Base-by-base conservation (phyloP, 495 filamentous ascomycete genomes). In the Penicillium parvum region DNA sequence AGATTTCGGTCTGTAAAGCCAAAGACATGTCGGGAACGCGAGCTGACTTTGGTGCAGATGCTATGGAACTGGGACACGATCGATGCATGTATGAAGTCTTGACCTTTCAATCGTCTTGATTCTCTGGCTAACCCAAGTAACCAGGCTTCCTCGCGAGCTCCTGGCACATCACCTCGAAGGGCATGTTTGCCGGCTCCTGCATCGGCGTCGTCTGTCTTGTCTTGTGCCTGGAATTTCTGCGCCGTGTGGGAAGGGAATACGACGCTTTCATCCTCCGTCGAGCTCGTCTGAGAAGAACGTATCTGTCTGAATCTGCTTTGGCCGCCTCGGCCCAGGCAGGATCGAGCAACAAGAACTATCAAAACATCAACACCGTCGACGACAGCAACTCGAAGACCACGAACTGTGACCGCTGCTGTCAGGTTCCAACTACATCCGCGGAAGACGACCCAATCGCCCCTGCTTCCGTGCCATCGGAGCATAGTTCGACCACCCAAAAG, bases 31-130 rank as follows among this genome's bases (percentile, higher is more conserved):
- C 4, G 11, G 29, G 9, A 11, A 20, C 2, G 23, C 10, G 19
- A 43, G 32, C 47, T 48, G 37, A 55, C 26, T 4, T 15, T 5
- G n/a, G 3, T 14, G 7, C 20, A 79, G 79, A 90, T 88, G 84
- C 61, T 86, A 2, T 87, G 83, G 84, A 87, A 90, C 53, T 88
- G 84, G 84, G 65, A 82, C 45, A 84, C 79, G 0, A 63, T 86
- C 23, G 77, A 85, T 58, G 54, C 81, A 1, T 90, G 83, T 74
- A 61, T 6, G 61, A 11, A 17, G 8, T 12, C 26, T 18, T 12
- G 11, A 22, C 27, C 42, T 34, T 25, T 17, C 11, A 9, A 28
- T 2, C 12, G 16, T 8, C 2, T 30, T 5, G 25, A 16, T 4
- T 7, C 5, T 8, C 29, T 42, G 19, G 32, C 38, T 4, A 7